These are phyloP conservation scores for Neonectria sp. DNA, from an alignment of 2,329 filamentous ascomycete genomes.

Conservation along the genomic window DNA sequence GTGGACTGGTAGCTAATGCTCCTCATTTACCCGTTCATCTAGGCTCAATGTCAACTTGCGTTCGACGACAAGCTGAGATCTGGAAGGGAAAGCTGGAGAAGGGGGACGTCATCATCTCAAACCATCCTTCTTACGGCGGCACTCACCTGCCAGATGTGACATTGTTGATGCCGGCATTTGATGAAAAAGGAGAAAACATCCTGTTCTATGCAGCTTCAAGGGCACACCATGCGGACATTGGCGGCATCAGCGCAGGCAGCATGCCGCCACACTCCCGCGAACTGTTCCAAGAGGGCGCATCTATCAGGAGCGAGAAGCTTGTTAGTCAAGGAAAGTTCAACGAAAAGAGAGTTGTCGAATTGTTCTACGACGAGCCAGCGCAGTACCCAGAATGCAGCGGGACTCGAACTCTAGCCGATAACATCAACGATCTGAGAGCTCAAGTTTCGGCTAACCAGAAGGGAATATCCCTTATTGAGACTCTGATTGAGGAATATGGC, in stretches of 20 bases:
- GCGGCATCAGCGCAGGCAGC: constrained; percentile 83
- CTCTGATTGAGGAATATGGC: constrained; percentile 83
- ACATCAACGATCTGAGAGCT: constrained; percentile 86
- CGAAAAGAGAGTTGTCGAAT: constrained; percentile 80
- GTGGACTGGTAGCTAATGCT: constrained; percentile 83
- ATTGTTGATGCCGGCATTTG: constrained; percentile 84
- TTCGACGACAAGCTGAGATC: constrained; percentile 82
- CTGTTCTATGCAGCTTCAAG: constrained; percentile 87
- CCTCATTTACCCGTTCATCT: constrained; percentile 87
- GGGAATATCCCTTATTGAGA: constrained; percentile 84
- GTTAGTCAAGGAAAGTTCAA: constrained; percentile 84
- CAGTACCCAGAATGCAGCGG: constrained; percentile 83
- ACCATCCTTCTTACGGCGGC: constrained; percentile 87
- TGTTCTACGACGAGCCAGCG: constrained; percentile 81
- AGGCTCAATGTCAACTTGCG: constrained; percentile 87
- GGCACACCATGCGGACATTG: constrained; percentile 89
- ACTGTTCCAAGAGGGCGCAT: constrained; percentile 74
- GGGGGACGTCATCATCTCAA: constrained; percentile 87
- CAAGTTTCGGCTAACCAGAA: constrained; percentile 90
- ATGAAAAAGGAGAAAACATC: constrained; percentile 74
- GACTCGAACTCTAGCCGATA: constrained; percentile 83
- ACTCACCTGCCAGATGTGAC: constrained; percentile 89
- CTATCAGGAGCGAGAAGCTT: constrained; percentile 77
- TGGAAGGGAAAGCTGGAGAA: constrained; percentile 84
- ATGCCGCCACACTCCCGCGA: constrained; percentile 84